Conservation (phyloP, 2,329 filamentous ascomycete species). For the Claviceps humidiphila region DNA sequence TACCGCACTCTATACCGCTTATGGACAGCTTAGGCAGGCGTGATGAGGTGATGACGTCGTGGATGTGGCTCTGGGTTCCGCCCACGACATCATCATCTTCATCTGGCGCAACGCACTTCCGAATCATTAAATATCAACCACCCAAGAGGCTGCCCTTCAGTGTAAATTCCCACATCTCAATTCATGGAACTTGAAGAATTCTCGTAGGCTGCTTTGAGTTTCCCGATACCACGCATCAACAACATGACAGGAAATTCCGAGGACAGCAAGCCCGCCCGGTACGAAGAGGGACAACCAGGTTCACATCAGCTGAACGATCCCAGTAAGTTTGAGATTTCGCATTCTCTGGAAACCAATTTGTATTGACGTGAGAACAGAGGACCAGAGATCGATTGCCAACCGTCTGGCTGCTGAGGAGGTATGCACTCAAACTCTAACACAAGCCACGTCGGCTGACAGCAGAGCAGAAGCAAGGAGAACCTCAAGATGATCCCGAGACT, state of each 20-base stretch:
- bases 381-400: conserved; percentile 59
- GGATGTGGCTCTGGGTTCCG: conserved; percentile 13
- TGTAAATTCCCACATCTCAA: not conserved
- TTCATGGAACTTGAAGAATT: not conserved
- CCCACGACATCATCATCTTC: not conserved
- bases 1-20: not conserved
- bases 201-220: no score
- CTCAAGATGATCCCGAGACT: conserved; percentile 31
- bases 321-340: conserved; percentile 37
- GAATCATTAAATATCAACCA: not conserved
- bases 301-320: conserved; percentile 58
- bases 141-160: not conserved
- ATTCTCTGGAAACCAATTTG: no score
- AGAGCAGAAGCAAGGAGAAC: conserved; percentile 23
- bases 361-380: conserved; percentile 34
- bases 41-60: conserved; percentile 14
- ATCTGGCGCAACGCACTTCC: not conserved
- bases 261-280: conserved; percentile 44
- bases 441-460: conserved; percentile 5
- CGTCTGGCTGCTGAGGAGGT: conserved; percentile 51
- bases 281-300: conserved; percentile 57
- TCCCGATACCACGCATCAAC: conserved; percentile 4
- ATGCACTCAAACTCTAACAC: conserved; percentile 12
- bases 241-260: conserved; percentile 38
- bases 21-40: not conserved